These are phyloP conservation scores for Lactifluus volemus DNA, from an alignment of 768 basidiomycete species.

Conservation along the genomic window DNA sequence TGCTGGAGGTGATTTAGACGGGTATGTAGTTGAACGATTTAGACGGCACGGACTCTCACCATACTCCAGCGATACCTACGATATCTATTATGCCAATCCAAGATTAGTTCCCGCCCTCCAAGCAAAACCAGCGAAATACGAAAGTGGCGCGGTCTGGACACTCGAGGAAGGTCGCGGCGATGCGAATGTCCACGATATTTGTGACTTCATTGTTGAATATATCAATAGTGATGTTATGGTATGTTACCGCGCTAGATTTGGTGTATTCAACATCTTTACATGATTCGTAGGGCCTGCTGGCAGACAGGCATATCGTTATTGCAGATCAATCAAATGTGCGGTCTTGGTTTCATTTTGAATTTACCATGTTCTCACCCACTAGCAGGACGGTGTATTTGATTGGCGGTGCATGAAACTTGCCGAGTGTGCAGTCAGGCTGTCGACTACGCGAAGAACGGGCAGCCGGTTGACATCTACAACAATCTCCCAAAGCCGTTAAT, in stretches of 20 bases:
- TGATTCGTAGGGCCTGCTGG: not conserved
- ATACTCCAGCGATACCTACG: constrained; percentile 48
- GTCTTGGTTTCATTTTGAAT: not conserved
- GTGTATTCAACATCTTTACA: not conserved
- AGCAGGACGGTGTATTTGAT: not conserved
- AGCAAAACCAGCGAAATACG: constrained; percentile 45
- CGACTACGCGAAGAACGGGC: no score
- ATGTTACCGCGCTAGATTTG: constrained; percentile 16
- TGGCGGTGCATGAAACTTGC: not conserved
- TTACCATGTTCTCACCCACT: not conserved
- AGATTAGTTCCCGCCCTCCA: constrained; percentile 46
- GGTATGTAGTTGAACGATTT: constrained; percentile 33
- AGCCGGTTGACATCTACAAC: not conserved
- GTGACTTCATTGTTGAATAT: constrained; percentile 75
- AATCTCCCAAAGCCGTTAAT: not conserved
- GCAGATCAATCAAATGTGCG: not conserved
- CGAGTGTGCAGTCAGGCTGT: no score
- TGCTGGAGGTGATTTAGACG: constrained; percentile 71
- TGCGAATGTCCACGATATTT: constrained; percentile 60
- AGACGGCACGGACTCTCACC: not conserved
- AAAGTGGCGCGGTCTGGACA: constrained; percentile 22
- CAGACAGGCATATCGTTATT: not conserved
- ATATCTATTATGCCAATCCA: constrained; percentile 44
- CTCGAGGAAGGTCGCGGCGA: constrained; percentile 26
- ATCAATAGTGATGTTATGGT: constrained; percentile 78